Evolutionary conservation across 192 early-diverging fungal species (phyloP).

Genomic region (Thoreauomyces humboldtii): DNA sequence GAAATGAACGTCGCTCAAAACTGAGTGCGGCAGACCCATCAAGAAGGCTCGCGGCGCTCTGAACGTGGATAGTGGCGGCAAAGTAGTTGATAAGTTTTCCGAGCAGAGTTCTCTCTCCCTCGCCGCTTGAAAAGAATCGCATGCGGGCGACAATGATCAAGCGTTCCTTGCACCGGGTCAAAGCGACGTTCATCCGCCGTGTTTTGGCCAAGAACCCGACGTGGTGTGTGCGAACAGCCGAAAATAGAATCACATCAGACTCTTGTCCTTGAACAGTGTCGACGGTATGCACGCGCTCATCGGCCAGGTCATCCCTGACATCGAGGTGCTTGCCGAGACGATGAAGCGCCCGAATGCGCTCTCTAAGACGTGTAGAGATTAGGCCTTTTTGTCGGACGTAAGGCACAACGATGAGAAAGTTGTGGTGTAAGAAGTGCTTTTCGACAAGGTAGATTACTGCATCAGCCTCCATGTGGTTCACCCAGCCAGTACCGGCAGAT

Average conservation of each 20-base stretch:
- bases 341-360: constrained; percentile 10
- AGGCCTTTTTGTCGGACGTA: constrained; percentile 21
- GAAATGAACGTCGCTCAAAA: too few relatives aligned
- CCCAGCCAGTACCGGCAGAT: not conserved
- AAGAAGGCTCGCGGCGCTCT: too few relatives aligned
- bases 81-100: constrained; percentile 28
- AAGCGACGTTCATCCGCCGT: constrained; percentile 11
- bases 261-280: constrained; percentile 14
- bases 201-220: not conserved
- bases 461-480: constrained; percentile 13
- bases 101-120: not conserved
- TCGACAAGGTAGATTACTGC: constrained; percentile 7
- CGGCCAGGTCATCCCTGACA: not conserved
- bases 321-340: constrained; percentile 7
- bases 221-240: constrained; percentile 1
- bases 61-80: too few relatives aligned
- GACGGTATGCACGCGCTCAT: constrained; percentile 2
- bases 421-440: constrained; percentile 7
- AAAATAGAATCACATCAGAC: constrained; percentile 4
- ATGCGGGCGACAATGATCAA: constrained; percentile 1
- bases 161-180: constrained; percentile 1
- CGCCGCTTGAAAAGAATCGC: not conserved
- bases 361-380: not conserved
- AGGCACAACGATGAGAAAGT: constrained; percentile 15
- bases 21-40: too few relatives aligned